Percentiles rank a stretch among this genome's conserved stretches.
Evolutionary conservation across 2,329 filamentous ascomycete species (phyloP).

Genomic region (Fusarium gaditjirri): DNA sequence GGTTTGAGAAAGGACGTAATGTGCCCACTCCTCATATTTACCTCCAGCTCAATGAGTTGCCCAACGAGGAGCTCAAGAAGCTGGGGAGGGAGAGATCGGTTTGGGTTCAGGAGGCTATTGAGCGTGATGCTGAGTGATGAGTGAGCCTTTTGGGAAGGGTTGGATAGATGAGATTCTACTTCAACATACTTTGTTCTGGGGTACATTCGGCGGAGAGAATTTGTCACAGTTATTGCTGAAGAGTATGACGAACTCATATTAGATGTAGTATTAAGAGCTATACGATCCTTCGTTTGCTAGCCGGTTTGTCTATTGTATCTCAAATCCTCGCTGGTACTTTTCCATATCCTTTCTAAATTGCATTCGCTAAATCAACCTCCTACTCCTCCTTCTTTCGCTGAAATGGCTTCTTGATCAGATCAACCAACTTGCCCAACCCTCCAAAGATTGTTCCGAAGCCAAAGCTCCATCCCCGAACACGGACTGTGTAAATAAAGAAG

Average conservation of each 20-base stretch:
- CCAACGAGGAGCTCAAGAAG: conserved; percentile 65
- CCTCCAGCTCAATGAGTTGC: conserved; percentile 56
- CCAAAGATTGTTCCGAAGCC: conserved; percentile 62
- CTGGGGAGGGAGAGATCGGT: conserved; percentile 60
- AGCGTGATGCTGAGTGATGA: conserved; percentile 61
- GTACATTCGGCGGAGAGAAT: background rate
- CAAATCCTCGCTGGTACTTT: background rate
- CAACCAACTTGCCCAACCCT: conserved; percentile 30
- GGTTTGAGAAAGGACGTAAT: conserved; percentile 78
- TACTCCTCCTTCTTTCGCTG: conserved; percentile 28
- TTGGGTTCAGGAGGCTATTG: conserved; percentile 78
- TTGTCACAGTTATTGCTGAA: background rate
- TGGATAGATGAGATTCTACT: background rate
- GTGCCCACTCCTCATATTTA: conserved; percentile 75
- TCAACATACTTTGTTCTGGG: background rate
- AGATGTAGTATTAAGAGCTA: background rate
- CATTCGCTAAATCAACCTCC: background rate
- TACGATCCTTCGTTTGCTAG: background rate
- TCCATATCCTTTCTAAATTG: background rate
- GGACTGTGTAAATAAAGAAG: conserved; percentile 80
- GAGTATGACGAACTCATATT: background rate
- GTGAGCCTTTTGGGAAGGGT: background rate
- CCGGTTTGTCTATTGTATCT: background rate
- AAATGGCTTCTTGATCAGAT: conserved; percentile 35
- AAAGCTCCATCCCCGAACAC: conserved; percentile 76